These are phyloP conservation scores for Acer yangbiense DNA, from an alignment of 345 rosid genomes.

Conservation along the genomic window DNA sequence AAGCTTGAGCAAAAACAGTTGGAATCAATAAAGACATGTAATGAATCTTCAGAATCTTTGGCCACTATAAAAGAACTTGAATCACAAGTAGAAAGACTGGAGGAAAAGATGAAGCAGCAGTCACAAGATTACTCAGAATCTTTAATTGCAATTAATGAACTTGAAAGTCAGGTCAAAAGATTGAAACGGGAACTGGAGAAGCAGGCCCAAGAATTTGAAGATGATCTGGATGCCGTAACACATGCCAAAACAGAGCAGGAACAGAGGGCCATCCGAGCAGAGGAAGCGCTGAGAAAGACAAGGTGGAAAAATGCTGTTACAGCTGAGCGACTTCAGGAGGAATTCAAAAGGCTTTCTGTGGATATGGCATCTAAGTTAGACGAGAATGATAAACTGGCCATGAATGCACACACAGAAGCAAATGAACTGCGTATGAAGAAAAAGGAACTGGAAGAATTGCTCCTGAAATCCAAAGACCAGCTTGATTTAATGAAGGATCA, in stretches of 20 bases:
- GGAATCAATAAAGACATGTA: constrained; percentile 40
- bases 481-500: constrained; percentile 43
- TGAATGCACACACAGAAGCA: constrained; percentile 66
- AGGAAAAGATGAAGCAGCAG: constrained; percentile 67
- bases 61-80: constrained; percentile 51
- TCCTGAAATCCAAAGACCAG: constrained; percentile 57
- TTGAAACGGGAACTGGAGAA: constrained; percentile 65
- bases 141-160: constrained; percentile 55
- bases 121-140: constrained; percentile 66
- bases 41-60: constrained; percentile 41
- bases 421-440: constrained; percentile 60
- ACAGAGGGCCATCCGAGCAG: constrained; percentile 86
- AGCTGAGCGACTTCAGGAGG: constrained; percentile 89
- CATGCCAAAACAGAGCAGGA: constrained; percentile 66
- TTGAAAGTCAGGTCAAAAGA: constrained; percentile 63
- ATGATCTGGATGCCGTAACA: constrained; percentile 65
- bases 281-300: constrained; percentile 72
- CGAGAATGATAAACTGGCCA: constrained; percentile 71
- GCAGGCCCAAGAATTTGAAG: constrained; percentile 65
- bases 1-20: constrained; percentile 52
- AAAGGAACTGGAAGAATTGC: constrained; percentile 64
- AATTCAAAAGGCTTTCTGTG: constrained; percentile 67
- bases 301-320: constrained; percentile 76
- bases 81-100: constrained; percentile 57
- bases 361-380: constrained; percentile 79